phyloP scores from a whole-genome alignment of 23 red algal genomes.

The Gracilariopsis chorda region DNA sequence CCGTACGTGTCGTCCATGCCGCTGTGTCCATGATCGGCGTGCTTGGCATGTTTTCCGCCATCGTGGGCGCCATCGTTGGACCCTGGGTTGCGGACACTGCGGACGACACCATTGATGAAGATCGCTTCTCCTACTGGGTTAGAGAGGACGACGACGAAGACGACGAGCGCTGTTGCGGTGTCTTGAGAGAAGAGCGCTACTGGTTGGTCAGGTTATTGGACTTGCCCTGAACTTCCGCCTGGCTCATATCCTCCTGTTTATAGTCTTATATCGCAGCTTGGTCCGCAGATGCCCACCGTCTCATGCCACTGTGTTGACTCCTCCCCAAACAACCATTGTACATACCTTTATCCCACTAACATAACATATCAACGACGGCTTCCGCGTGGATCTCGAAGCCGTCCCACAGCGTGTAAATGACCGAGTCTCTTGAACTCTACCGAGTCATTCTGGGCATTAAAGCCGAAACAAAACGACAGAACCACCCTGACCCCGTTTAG shows the following conservation, averaged over 20 bases:
- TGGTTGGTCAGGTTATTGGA: constrained; percentile 21
- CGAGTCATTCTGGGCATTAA: no score
- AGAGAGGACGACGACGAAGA: constrained; percentile 22
- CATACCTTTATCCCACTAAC: no score
- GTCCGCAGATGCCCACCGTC: no score
- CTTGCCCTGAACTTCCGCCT: not conserved
- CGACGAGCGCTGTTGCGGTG: constrained; percentile 15
- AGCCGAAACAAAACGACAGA: no score
- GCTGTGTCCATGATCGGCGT: constrained; percentile 26
- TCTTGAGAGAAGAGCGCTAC: not conserved
- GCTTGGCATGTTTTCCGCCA: constrained; percentile 61
- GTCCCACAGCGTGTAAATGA: no score
- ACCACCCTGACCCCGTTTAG: no score
- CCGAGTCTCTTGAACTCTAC: no score
- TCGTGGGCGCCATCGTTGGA: constrained; percentile 34
- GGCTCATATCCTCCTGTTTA: not conserved
- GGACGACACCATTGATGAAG: constrained; percentile 31
- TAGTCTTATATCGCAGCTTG: no score
- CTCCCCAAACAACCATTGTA: no score
- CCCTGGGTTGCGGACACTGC: constrained; percentile 33
- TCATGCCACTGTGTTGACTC: no score
- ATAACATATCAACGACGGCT: no score
- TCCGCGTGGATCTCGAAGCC: no score
- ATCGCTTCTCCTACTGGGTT: constrained; percentile 41
- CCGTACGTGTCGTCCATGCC: not conserved